Evolutionary conservation across 192 early-diverging fungal species (phyloP), one percentile per base, ranked within the genome.

Genomic region (Backusella parvicylindrica): DNA sequence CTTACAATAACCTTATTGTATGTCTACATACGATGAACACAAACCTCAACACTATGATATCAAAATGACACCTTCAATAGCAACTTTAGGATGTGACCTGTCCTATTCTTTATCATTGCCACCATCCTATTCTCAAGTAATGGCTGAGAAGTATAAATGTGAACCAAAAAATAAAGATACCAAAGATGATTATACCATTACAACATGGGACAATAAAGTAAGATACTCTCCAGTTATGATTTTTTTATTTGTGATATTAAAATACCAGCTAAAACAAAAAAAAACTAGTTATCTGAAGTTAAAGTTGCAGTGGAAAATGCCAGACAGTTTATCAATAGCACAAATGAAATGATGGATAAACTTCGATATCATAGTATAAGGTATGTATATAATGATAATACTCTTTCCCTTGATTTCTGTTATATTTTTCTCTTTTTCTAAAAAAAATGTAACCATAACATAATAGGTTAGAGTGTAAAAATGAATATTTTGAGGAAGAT

Each of bases 311-410:
- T 60, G 1, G 53, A 60, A 60, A 60, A 60, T 60, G 53, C 21
- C 53, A 60, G 53, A 60, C 53, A 60, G 23, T 60, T 60, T 60
- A 60, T 60, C 53, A 60, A 28, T 60, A 60, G 26, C 12, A 60
- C 53, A 60, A 60, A 60, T 7, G 53, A 60, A 60, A 60, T 60
- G 53, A 60, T 60, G 53, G 53, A 60, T 60, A 60, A 60, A 60
- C 23, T 60, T 28, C 53, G 53, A 60, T 60, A 60, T 60, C 53
- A 60, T 26, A 60, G 53, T 23, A 60, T 60, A 60, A 60, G 53
- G 53, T 60, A 60, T 60, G 23, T 21, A 60, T 28, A 60, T 60
- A 28, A 60, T 47, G 15, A 47, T 6, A 47, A n/a, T 47, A 47
- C 43, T 18, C 18, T 47, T 47, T 47, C 43, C 16, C 43, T 47